These are phyloP conservation scores for Anisodus tanguticus DNA, from an alignment of 257 asterid species.

Conservation along the genomic window DNA sequence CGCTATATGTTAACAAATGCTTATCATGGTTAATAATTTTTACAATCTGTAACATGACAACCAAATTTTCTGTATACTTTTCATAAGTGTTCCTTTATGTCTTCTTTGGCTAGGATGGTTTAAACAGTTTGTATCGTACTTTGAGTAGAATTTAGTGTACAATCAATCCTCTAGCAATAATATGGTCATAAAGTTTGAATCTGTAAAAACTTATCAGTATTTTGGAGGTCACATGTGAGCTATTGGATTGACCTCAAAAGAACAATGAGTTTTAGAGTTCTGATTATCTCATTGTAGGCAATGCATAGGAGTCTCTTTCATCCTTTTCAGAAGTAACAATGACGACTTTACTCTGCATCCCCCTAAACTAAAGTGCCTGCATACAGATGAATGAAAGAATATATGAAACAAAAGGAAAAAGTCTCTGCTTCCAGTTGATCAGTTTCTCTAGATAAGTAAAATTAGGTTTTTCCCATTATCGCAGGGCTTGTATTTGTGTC, in stretches of 20 bases:
- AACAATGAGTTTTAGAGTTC: slow-evolving; percentile 4
- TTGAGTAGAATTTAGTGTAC: slow-evolving; percentile 1
- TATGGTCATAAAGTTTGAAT: slow-evolving; percentile 9
- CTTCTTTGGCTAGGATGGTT: too few species aligned
- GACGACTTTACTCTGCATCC: background rate
- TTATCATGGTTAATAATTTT: slow-evolving; percentile 1
- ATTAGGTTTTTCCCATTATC: background rate
- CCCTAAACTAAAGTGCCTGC: background rate
- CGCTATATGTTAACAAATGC: slow-evolving; percentile 22
- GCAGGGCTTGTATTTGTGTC: background rate
- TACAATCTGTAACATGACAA: background rate
- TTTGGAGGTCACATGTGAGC: background rate
- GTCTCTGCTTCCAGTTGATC: slow-evolving; percentile 16
- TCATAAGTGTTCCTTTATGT: background rate
- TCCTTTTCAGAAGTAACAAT: background rate
- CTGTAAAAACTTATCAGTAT: background rate
- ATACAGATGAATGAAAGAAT: background rate
- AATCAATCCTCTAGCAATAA: background rate
- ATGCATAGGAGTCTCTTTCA: background rate
- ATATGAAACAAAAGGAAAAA: background rate
- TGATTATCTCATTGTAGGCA: slow-evolving; percentile 8
- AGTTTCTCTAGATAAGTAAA: background rate
- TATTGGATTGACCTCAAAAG: slow-evolving; percentile 14
- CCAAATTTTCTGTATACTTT: background rate
- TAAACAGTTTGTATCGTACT: background rate